phyloP scores from a whole-genome alignment of 1,284 basidiomycete genomes.

The Gomphus bonarii region DNA sequence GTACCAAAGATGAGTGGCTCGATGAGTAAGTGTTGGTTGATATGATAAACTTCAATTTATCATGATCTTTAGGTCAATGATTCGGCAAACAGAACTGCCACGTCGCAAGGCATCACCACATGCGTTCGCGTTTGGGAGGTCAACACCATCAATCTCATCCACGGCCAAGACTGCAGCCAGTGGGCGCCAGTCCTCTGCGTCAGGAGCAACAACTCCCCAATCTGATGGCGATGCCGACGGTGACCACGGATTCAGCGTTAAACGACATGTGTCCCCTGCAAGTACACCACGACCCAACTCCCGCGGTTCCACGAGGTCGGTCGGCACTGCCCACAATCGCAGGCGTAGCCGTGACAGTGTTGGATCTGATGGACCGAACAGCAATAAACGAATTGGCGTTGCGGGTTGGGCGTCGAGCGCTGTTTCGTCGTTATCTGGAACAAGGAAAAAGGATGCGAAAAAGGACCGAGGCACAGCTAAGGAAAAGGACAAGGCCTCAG shows the following conservation, averaged over 20 bases:
- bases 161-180: background rate
- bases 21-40: slow-evolving; percentile 33
- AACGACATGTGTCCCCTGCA: slow-evolving; percentile 22
- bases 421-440: slow-evolving; percentile 45
- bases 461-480: slow-evolving; percentile 32
- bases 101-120: slow-evolving; percentile 4
- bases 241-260: background rate
- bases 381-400: slow-evolving; percentile 31
- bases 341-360: background rate
- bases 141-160: slow-evolving; percentile 3
- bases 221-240: background rate
- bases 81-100: slow-evolving; percentile 3
- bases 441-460: slow-evolving; percentile 21
- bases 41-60: background rate
- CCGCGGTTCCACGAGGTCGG: slow-evolving; percentile 30
- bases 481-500: slow-evolving; percentile 50
- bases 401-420: slow-evolving; percentile 58
- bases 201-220: background rate
- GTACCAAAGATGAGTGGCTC: slow-evolving; percentile 57
- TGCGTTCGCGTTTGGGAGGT: slow-evolving; percentile 4
- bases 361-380: background rate
- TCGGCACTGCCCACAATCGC: slow-evolving; percentile 2
- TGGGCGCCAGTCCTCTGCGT: background rate
- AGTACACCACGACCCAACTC: slow-evolving; percentile 47
- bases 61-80: slow-evolving; percentile 8